Evolutionary conservation across 1,139 yeast species (phyloP), one percentile per base, ranked within the genome.

Genomic region (Magnusiomyces magnusii): DNA sequence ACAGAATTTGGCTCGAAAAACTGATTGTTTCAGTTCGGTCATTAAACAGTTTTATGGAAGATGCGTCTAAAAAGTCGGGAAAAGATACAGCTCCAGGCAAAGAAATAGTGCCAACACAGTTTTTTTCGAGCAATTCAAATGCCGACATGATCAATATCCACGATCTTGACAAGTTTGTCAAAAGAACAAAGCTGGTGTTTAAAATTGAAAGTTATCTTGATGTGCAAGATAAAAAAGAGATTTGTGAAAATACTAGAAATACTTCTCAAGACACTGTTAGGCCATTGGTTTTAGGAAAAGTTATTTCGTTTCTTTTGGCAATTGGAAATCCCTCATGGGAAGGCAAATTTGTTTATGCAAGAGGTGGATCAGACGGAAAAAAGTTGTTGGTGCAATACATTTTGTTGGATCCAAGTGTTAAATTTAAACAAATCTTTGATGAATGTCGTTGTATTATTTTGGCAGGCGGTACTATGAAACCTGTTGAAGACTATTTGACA

Each of bases 391-490:
- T 54, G 13, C 82, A 83, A 63, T 92, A 92, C 66, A 80, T 91
- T 78, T 73, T 91, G 17, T 75, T 92, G 15, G 97, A 92, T 67
- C 96, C 97, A 1, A 83, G 92, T 59, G 82, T 80, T 56, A 76
- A 83, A 1, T 90, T 92, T 68, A 77, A 78, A 61, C 85, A 84
- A 15, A 76, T 92, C 1, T 82, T 89, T 0, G 81, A 82, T 5
- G 80, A 84, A 41, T 80, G 92, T 0, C 80, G 79, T 64, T 86
- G 95, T 69, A 86, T 92, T 0, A 76, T 92, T 2, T 71, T 92
- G 3, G 95, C 97, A 13, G 99, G 99, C 44, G 99, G 99, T 21
- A 92, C 99, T 0, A 91, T 92, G 97, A 95, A 90, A 68, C 99
- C 99, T 0, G 78, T 85, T 60, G 71, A 78, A 19, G 97, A 92